A percentile compares a stretch with the other conserved stretches of the same genome.
phyloP scores from a whole-genome alignment of 2,329 filamentous ascomycete species.

The Dactylellina leptospora region DNA sequence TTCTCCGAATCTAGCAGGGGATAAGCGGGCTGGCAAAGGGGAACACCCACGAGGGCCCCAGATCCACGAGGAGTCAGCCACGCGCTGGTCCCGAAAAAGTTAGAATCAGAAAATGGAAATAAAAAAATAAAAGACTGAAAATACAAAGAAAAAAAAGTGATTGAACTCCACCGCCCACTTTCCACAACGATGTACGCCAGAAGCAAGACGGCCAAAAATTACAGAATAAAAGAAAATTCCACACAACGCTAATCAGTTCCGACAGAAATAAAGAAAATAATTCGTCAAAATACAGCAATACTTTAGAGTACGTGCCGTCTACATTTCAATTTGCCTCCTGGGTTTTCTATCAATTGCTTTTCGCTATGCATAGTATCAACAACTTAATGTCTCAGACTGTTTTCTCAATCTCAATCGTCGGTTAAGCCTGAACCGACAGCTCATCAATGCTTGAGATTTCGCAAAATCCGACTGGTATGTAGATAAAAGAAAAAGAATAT shows the following conservation, averaged over 20 bases:
- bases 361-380: neutral
- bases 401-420: too few species aligned
- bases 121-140: neutral
- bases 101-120: too few species aligned
- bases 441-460: neutral
- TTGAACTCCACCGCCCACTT: conserved; percentile 5
- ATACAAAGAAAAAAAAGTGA: too few species aligned
- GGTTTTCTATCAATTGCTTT: neutral
- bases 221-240: neutral
- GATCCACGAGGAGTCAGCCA: neutral
- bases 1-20: conserved; percentile 8
- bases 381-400: neutral
- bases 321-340: neutral
- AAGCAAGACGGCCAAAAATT: neutral
- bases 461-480: neutral
- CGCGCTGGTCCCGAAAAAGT: too few species aligned
- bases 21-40: neutral
- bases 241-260: neutral
- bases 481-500: neutral
- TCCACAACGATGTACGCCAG: neutral
- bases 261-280: too few species aligned
- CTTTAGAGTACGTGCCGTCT: neutral
- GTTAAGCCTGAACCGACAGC: neutral
- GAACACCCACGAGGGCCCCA: neutral
- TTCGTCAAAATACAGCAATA: neutral